These are phyloP conservation scores for Handroanthus guayacan DNA, from an alignment of 257 asterid species.

Conservation along the genomic window DNA sequence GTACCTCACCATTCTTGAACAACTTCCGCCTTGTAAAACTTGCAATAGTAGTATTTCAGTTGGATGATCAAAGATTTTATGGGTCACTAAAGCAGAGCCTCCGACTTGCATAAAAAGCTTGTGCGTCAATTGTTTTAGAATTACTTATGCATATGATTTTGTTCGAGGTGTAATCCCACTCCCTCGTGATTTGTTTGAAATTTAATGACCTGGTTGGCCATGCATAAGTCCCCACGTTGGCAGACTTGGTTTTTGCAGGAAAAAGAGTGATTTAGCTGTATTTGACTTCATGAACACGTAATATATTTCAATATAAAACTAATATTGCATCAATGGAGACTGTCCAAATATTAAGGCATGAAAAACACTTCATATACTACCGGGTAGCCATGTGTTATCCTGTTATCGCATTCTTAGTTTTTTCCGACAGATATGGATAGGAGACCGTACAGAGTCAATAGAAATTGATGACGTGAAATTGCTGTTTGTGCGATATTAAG, in stretches of 20 bases:
- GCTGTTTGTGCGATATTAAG: not conserved
- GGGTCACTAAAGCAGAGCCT: not conserved
- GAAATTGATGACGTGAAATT: not conserved
- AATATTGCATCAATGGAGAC: not conserved
- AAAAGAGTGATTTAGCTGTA: not conserved
- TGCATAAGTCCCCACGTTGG: not conserved
- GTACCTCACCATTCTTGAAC: conserved; percentile 1
- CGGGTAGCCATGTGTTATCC: not conserved
- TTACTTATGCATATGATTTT: not conserved
- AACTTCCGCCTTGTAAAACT: not conserved
- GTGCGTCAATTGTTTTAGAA: not conserved
- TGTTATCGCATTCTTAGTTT: not conserved
- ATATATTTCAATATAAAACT: not conserved
- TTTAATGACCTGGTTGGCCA: not conserved
- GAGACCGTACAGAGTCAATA: not conserved
- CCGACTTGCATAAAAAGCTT: not conserved
- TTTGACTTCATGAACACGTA: not conserved
- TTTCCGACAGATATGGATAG: not conserved
- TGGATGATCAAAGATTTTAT: not conserved
- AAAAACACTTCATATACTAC: not conserved
- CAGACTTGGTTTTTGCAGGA: not conserved
- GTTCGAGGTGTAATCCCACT: not conserved
- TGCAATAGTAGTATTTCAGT: not conserved
- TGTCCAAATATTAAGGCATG: not conserved
- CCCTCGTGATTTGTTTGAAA: not conserved